A percentile compares a stretch with the other conserved stretches of the same genome.
Evolutionary conservation across 805 yeast species (phyloP).

Genomic region (Huiozyma naganishii): DNA sequence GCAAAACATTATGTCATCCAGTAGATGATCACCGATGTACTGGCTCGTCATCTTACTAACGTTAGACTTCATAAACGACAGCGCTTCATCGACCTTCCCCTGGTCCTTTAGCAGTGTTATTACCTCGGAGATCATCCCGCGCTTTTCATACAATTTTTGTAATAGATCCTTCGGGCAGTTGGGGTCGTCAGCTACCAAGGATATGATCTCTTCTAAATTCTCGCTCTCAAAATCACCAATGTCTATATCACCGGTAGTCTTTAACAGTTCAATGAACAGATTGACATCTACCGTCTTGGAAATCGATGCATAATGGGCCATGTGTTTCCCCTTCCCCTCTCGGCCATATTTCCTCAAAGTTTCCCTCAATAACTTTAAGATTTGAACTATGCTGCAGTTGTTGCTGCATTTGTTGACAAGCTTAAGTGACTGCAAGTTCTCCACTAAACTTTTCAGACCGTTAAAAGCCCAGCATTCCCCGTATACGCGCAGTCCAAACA

Average conservation of each 20-base stretch:
- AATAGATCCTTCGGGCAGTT: constrained; percentile 2
- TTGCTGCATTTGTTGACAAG: constrained; percentile 17
- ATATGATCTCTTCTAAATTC: constrained; percentile 12
- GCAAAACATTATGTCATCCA: constrained; percentile 11
- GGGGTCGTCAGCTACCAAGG: constrained; percentile 4
- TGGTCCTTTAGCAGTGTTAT: constrained; percentile 7
- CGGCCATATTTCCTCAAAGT: background rate
- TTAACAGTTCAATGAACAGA: constrained; percentile 7
- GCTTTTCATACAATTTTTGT: constrained; percentile 9
- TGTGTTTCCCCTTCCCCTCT: constrained; percentile 1
- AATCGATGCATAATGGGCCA: constrained; percentile 11
- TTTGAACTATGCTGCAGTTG: constrained; percentile 3
- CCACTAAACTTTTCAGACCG: constrained; percentile 16
- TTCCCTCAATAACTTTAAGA: constrained; percentile 3
- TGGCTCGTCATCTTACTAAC: constrained; percentile 6
- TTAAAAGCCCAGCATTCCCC: constrained; percentile 25
- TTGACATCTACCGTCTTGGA: constrained; percentile 19
- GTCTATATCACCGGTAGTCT: constrained; percentile 3
- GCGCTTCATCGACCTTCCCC: constrained; percentile 1
- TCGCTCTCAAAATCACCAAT: constrained; percentile 10
- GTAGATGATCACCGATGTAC: constrained; percentile 5
- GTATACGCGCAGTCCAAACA: constrained; percentile 16
- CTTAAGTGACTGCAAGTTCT: constrained; percentile 18
- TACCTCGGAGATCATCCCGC: constrained; percentile 8
- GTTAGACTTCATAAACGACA: constrained; percentile 7